These are phyloP conservation scores for Tetrapyrgos nigripes DNA, from an alignment of 1,284 basidiomycete genomes.

Conservation along the genomic window DNA sequence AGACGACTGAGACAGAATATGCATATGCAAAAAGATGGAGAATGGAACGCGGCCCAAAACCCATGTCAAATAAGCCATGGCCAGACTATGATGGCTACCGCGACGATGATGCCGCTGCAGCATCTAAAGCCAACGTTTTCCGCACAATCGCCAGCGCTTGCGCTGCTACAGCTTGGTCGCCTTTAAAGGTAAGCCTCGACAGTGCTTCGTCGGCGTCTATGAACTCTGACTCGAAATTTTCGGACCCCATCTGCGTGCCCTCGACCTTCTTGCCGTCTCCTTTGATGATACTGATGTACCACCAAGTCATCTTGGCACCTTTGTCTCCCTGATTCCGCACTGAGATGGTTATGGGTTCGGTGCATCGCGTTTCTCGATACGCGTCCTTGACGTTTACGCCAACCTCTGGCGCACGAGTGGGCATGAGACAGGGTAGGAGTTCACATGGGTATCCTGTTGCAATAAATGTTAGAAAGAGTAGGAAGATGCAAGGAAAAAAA, in stretches of 20 bases:
- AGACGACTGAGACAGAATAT: too few relatives aligned
- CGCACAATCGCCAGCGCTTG: conserved; percentile 31
- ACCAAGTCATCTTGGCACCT: conserved; percentile 51
- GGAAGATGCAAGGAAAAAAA: not conserved
- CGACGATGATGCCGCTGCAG: too few relatives aligned
- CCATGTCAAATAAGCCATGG: too few relatives aligned
- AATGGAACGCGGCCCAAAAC: too few relatives aligned
- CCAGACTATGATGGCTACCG: too few relatives aligned
- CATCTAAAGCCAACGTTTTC: conserved; percentile 8
- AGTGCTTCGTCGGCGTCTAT: conserved; percentile 45
- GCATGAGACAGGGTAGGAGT: conserved; percentile 48
- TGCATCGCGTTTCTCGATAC: conserved; percentile 18
- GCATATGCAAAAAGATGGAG: too few relatives aligned
- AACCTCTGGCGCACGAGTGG: conserved; percentile 48
- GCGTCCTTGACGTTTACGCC: conserved; percentile 36
- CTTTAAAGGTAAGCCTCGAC: conserved; percentile 37
- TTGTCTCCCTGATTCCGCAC: conserved; percentile 33
- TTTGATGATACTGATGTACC: conserved; percentile 46
- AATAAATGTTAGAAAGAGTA: not conserved
- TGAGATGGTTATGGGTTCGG: conserved; percentile 44
- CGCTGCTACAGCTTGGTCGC: conserved; percentile 38
- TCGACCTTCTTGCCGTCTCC: conserved; percentile 31
- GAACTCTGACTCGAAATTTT: conserved; percentile 47
- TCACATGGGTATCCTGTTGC: conserved; percentile 51
- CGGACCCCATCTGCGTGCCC: conserved; percentile 49